Evolutionary conservation across 2,329 filamentous ascomycete species (phyloP).

Genomic region (Colletotrichum agaves): DNA sequence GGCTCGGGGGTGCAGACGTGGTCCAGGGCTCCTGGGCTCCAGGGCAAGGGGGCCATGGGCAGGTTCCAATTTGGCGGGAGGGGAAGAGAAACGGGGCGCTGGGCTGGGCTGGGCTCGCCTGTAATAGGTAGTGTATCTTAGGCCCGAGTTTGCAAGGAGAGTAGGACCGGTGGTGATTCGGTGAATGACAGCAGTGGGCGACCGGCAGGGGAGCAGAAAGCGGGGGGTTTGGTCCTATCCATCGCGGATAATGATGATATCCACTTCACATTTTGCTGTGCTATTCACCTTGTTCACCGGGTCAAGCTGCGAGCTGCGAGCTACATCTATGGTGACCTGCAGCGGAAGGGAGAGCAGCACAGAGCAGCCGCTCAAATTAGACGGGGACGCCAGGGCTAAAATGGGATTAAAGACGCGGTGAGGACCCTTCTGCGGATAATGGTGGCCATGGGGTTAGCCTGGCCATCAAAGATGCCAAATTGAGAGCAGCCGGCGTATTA

Average conservation of each 20-base stretch:
- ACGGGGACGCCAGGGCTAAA: constrained; percentile 4
- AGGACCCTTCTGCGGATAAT: constrained; percentile 14
- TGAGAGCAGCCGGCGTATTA: not conserved
- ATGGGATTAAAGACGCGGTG: constrained; percentile 21
- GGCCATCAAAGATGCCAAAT: constrained; percentile 14
- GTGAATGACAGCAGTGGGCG: not conserved
- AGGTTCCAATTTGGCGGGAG: constrained; percentile 36
- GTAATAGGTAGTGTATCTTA: not conserved
- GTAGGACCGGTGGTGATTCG: not conserved
- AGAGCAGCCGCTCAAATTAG: not conserved
- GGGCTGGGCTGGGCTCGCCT: constrained; percentile 31
- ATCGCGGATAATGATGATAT: not conserved
- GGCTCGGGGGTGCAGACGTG: constrained; percentile 25
- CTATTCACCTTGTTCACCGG: not conserved
- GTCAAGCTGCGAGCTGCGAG: not conserved
- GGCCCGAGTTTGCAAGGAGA: constrained; percentile 12
- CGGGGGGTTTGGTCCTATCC: constrained; percentile 10
- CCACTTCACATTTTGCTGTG: constrained; percentile 5
- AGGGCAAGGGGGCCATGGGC: constrained; percentile 22
- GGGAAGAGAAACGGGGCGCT: constrained; percentile 31
- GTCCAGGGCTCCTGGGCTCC: constrained; percentile 1
- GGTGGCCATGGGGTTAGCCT: constrained; percentile 8
- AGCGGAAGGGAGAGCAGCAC: not conserved
- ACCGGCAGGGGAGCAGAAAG: constrained; percentile 4
- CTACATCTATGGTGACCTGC: not conserved